Conservation (phyloP, 768 basidiomycete species). For the Panus rudis region DNA sequence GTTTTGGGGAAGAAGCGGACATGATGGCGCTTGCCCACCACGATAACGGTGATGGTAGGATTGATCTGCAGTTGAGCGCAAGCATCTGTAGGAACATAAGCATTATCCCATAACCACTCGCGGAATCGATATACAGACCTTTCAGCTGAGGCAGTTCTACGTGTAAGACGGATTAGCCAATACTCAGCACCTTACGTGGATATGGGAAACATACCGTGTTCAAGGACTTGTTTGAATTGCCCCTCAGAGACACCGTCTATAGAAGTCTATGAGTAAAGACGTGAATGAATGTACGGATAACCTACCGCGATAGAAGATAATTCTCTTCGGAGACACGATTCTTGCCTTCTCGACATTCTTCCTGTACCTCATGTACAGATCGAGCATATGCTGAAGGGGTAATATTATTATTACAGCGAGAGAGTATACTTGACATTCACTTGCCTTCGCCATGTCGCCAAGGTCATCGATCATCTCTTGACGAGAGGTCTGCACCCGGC, state of each 20-base stretch:
- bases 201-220: conserved; percentile 36
- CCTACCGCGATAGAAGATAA: conserved; percentile 71
- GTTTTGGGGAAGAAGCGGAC: conserved; percentile 52
- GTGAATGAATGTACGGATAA: background rate
- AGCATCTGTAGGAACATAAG: conserved; percentile 39
- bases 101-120: conserved; percentile 1
- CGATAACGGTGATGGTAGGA: conserved; percentile 65
- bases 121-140: conserved; percentile 30
- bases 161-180: background rate
- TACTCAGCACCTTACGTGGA: conserved; percentile 1
- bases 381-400: conserved; percentile 40
- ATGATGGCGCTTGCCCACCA: conserved; percentile 77
- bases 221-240: conserved; percentile 42
- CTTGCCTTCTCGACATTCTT: conserved; percentile 42
- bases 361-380: conserved; percentile 55
- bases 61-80: conserved; percentile 51
- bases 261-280: background rate
- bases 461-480: conserved; percentile 76
- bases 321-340: conserved; percentile 48
- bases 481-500: conserved; percentile 58
- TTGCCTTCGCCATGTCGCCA: conserved; percentile 54
- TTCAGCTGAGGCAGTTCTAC: conserved; percentile 54
- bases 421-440: conserved; percentile 1
- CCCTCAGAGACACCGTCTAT: conserved; percentile 52
- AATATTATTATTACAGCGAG: conserved; percentile 2